Percentiles rank a stretch among this genome's conserved stretches.
Evolutionary conservation across 2,329 filamentous ascomycete species (phyloP).

Genomic region (Pezicula radicicola): DNA sequence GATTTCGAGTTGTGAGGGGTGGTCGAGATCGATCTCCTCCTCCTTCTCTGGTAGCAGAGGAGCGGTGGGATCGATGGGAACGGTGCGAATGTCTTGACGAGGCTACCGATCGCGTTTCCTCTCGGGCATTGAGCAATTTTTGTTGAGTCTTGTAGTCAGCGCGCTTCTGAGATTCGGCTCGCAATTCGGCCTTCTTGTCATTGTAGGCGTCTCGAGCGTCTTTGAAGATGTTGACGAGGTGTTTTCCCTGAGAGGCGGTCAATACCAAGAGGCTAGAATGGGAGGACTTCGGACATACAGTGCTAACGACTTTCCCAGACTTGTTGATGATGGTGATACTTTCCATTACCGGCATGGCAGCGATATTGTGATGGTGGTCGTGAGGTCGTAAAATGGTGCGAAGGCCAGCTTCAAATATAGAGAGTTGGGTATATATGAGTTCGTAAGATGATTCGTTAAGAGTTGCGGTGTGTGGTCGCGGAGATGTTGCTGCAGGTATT

Average conservation of each 20-base stretch:
- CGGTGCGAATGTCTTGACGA: slow-evolving; percentile 35
- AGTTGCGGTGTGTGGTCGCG: neutral
- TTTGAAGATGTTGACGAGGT: slow-evolving; percentile 86
- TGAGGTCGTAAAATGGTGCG: neutral
- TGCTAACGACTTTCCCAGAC: slow-evolving; percentile 88
- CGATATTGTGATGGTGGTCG: neutral
- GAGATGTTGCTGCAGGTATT: neutral
- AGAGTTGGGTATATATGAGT: neutral
- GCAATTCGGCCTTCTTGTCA: slow-evolving; percentile 81
- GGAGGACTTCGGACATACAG: slow-evolving; percentile 49
- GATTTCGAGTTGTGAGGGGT: slow-evolving; percentile 10
- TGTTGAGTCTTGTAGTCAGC: slow-evolving; percentile 56
- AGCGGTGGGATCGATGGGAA: slow-evolving; percentile 24
- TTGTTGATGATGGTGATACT: slow-evolving; percentile 89
- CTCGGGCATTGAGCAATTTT: slow-evolving; percentile 43
- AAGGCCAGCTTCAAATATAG: slow-evolving; percentile 1
- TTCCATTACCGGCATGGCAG: slow-evolving; percentile 48
- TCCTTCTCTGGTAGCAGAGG: slow-evolving; percentile 12
- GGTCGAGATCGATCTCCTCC: slow-evolving; percentile 18
- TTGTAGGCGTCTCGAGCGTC: slow-evolving; percentile 86
- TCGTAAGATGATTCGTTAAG: neutral
- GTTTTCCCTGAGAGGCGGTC: slow-evolving; percentile 67
- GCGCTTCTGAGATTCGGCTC: slow-evolving; percentile 62
- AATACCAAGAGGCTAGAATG: slow-evolving; percentile 6
- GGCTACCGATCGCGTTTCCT: slow-evolving; percentile 36